Evolutionary conservation across 176 grass and related monocot genomes (phyloP), one percentile per base, ranked within the genome.

Genomic region (Phyllostachys edulis): DNA sequence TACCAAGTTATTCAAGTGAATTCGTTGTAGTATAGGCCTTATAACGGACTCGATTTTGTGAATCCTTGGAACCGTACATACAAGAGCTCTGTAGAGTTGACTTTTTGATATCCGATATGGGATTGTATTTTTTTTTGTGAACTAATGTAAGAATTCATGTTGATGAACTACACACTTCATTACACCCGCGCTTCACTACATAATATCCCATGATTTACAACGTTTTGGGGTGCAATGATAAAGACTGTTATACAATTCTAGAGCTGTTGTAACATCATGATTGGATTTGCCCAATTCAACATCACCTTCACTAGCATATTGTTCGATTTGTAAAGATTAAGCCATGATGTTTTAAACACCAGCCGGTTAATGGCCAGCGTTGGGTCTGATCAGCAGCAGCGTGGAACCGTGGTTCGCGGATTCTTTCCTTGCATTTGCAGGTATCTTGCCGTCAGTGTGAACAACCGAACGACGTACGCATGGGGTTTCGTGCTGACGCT

Each of bases 41-140:
- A 75, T 80, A 60, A 74, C 18, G 38, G 49, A 80, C 41, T 73
- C 40, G 46, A 74, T 73, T 79, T 69, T 77, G 71, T 79, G 37
- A 65, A 87, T 68, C 74, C 40, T 64, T 77, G 50, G 41, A 79
- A 68, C 68, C 29, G 67, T 79, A 86, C 36, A 87, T 90, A 90
- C 73, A 68, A 68, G 84, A 87, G 84, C 68, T 86, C 40, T 79
- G 51, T 90, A 79, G 84, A 90, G 62, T 84, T 54, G 67, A 23
- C 23, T 26, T 87, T 62, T 11, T 9, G 6, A 29, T 66, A 67
- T 61, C 40, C 4, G 4, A 29, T 38, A 34, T 51, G 24, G 75
- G 32, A 62, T 75, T 67, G 72, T 41, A 80, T 51, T 52, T 80
- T 82, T 90, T 50, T 57, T 18, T 50, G 49, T 24, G 21, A 54